Percentiles rank a stretch among this genome's conserved stretches.
Evolutionary conservation across 2,329 filamentous ascomycete species (phyloP).

Genomic region (Herpotrichia juniperi): DNA sequence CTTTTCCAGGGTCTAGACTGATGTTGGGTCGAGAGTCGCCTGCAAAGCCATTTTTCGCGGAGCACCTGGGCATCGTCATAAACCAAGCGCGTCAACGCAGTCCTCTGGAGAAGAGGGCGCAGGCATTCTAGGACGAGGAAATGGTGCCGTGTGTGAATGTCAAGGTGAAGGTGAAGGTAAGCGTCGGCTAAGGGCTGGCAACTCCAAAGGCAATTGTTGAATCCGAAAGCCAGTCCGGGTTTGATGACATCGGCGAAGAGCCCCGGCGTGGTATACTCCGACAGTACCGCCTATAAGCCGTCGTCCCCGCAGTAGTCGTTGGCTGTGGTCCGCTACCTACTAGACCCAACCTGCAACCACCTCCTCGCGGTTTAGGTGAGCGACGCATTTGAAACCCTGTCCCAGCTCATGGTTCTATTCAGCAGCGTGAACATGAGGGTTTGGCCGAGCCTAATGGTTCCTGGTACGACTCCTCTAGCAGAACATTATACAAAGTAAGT

Average conservation of each 20-base stretch:
- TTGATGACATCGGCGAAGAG: conserved; percentile 20
- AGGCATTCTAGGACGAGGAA: neutral
- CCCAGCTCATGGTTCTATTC: conserved; percentile 38
- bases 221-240: conserved; percentile 20
- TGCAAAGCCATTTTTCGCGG: conserved; percentile 7
- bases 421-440: conserved; percentile 33
- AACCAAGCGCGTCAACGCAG: neutral
- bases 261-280: conserved; percentile 36
- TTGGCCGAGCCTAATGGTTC: conserved; percentile 32
- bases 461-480: conserved; percentile 28
- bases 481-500: conserved; percentile 38
- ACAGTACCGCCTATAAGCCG: conserved; percentile 33
- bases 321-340: conserved; percentile 39
- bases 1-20: conserved; percentile 33
- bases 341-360: conserved; percentile 38
- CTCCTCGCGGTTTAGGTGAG: conserved; percentile 34
- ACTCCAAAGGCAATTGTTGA: conserved; percentile 8
- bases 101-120: neutral
- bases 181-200: neutral
- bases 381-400: conserved; percentile 39
- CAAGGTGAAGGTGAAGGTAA: no score
- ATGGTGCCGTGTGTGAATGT: neutral
- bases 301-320: conserved; percentile 43
- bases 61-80: neutral
- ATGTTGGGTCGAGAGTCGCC: conserved; percentile 13